phyloP scores from a whole-genome alignment of 1,284 basidiomycete species.

The Neotropicomus parvogracilis region DNA sequence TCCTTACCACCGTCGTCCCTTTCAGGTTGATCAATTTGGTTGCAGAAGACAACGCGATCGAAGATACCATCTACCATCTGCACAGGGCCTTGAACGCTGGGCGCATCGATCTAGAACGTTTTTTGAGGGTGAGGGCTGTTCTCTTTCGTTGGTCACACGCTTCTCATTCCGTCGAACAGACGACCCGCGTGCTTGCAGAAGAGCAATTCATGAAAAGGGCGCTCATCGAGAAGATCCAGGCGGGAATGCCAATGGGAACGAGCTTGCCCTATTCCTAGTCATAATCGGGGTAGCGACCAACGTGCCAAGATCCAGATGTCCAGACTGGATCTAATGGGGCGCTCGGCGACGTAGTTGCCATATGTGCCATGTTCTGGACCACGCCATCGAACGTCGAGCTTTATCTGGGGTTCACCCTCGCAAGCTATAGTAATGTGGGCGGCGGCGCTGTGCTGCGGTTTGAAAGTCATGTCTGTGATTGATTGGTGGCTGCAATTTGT shows the following conservation, averaged over 20 bases:
- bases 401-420: slow-evolving; percentile 27
- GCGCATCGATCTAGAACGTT: slow-evolving; percentile 87
- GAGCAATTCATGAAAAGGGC: slow-evolving; percentile 95
- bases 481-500: slow-evolving; percentile 32
- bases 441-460: slow-evolving; percentile 27
- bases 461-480: slow-evolving; percentile 23
- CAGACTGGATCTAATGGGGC: slow-evolving; percentile 28
- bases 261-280: slow-evolving; percentile 32
- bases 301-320: slow-evolving; percentile 27
- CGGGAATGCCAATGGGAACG: slow-evolving; percentile 59
- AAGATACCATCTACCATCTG: slow-evolving; percentile 97
- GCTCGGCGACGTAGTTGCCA: slow-evolving; percentile 40
- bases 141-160: slow-evolving; percentile 22
- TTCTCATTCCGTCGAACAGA: slow-evolving; percentile 46
- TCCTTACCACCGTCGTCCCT: slow-evolving; percentile 12
- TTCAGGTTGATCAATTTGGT: slow-evolving; percentile 87
- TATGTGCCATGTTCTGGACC: slow-evolving; percentile 37
- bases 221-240: slow-evolving; percentile 81
- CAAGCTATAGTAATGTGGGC: slow-evolving; percentile 13
- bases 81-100: slow-evolving; percentile 91
- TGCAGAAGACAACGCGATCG: slow-evolving; percentile 98
- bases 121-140: slow-evolving; percentile 68
- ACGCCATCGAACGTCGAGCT: slow-evolving; percentile 21
- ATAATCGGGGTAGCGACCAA: slow-evolving; percentile 32
- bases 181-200: slow-evolving; percentile 82